These are phyloP conservation scores for thale cress (Arabidopsis thaliana) DNA, from an alignment of 345 rosid genomes.

Conservation along the genomic window DNA sequence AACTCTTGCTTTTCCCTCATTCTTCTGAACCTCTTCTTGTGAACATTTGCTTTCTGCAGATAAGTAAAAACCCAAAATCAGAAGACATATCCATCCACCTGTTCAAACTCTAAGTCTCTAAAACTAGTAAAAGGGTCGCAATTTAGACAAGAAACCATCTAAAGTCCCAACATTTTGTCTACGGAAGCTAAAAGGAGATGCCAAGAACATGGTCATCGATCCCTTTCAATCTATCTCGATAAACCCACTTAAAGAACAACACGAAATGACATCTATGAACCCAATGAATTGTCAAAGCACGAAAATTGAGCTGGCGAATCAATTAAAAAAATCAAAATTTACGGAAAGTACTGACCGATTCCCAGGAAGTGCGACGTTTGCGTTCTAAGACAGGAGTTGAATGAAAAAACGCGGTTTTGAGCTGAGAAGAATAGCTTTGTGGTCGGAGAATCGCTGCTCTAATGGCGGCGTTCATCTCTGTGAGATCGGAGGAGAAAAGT, in stretches of 20 bases:
- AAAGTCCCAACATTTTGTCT: conserved; percentile 15
- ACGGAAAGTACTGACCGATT: conserved; percentile 45
- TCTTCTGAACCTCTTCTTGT: conserved; percentile 57
- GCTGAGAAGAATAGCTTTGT: conserved; percentile 37
- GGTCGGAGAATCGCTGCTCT: conserved; percentile 54
- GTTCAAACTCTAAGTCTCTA: conserved; percentile 3
- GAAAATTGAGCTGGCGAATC: conserved; percentile 21
- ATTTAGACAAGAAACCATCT: not conserved
- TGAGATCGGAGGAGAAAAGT: conserved; percentile 21
- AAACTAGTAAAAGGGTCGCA: not conserved
- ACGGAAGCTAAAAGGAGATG: conserved; percentile 10
- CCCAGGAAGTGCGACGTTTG: conserved; percentile 53
- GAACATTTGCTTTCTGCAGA: conserved; percentile 44
- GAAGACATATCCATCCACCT: not conserved
- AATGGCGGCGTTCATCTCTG: conserved; percentile 50
- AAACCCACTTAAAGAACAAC: not conserved
- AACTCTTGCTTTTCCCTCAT: conserved; percentile 53
- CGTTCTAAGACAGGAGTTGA: conserved; percentile 70
- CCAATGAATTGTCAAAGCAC: conserved; percentile 11
- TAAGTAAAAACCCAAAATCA: not conserved
- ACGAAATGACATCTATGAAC: not conserved
- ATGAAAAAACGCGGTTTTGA: conserved; percentile 57
- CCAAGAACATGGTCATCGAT: conserved; percentile 9
- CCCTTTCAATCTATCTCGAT: not conserved
- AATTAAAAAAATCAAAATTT: not conserved